Evolutionary conservation across 192 early-diverging fungal genomes (phyloP).

Genomic region (Physocladia obscura): DNA sequence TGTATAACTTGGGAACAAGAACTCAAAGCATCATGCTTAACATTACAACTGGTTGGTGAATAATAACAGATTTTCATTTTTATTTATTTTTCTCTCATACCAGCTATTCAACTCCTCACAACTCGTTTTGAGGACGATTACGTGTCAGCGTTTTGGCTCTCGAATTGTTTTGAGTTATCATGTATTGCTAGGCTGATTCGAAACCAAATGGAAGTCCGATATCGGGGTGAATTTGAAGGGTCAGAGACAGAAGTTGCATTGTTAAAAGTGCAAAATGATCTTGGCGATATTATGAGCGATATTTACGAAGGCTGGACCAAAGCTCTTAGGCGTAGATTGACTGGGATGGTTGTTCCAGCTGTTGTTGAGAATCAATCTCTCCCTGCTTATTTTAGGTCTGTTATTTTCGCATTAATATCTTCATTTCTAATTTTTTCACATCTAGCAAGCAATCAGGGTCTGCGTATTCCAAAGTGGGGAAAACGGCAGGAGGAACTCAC

Average conservation of each 20-base stretch:
- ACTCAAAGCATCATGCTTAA: conserved; percentile 83
- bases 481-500: conserved; percentile 69
- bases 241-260: conserved; percentile 69
- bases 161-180: conserved; percentile 93
- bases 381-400: conserved; percentile 76
- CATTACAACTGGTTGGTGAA: conserved; percentile 62
- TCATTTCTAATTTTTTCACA: conserved; percentile 51
- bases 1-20: conserved; percentile 75
- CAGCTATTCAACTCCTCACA: conserved; percentile 24
- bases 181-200: conserved; percentile 73
- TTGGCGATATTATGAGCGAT: conserved; percentile 86
- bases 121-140: conserved; percentile 77
- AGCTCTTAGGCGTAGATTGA: conserved; percentile 88
- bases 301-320: conserved; percentile 99
- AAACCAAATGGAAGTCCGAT: conserved; percentile 15
- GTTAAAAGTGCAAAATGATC: conserved; percentile 81
- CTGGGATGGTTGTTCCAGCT: conserved; percentile 92
- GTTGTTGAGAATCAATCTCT: conserved; percentile 94
- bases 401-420: background rate
- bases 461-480: conserved; percentile 86
- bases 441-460: conserved; percentile 83
- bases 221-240: conserved; percentile 42
- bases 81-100: background rate
- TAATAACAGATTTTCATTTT: background rate
- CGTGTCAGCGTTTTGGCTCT: conserved; percentile 93